Base-by-base conservation (phyloP, 257 asterid species). In the Solanum chilense region DNA sequence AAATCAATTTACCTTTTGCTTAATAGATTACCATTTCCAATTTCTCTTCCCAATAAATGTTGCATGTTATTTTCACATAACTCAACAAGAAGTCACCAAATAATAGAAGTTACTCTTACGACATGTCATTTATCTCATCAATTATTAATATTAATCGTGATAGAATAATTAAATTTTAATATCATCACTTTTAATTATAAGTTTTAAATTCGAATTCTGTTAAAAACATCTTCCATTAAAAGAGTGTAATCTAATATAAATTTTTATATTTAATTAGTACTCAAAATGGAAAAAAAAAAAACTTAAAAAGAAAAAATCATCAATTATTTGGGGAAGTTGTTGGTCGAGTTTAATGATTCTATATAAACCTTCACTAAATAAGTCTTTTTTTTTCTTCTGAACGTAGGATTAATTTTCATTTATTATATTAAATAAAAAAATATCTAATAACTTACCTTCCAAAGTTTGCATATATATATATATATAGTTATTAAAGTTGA, bases 171-270 rank as follows among this genome's bases (percentile, higher is more conserved):
- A 23, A 5, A 35, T 35, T 35, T 35, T 3, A 6, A 52, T 52
- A 52, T 18, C 11, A 6, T 52, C 0, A 3, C 0, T 0, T 3
- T 18, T 52, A 7, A 1, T 18, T 3, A 56, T 4, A 18, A 10
- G 3, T 18, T 16, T 52, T 0, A 3, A 52, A 15, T 15, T 56
- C 0, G 0, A 56, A 18, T 18, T 18, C 0, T 56, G 4, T 56
- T 7, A 18, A 56, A 18, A 18, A 1, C 2, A 18, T 0, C 11
- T 18, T 23, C 1, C 10, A 18, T 0, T 10, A 18, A 56, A 56
- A 7, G n/a, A 18, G n/a, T 56, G n/a, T 7, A 56, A 18, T 5
- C 21, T 23, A 56, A 18, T 56, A 56, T 9, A 56, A 7, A 56
- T 56, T 2, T 56, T 18, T 10, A 56, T 9, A 56, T 56, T 56